Evolutionary conservation across 2,329 filamentous ascomycete species (phyloP), one percentile per base, ranked within the genome.

Genomic region (Orbilia blumenaviensis): DNA sequence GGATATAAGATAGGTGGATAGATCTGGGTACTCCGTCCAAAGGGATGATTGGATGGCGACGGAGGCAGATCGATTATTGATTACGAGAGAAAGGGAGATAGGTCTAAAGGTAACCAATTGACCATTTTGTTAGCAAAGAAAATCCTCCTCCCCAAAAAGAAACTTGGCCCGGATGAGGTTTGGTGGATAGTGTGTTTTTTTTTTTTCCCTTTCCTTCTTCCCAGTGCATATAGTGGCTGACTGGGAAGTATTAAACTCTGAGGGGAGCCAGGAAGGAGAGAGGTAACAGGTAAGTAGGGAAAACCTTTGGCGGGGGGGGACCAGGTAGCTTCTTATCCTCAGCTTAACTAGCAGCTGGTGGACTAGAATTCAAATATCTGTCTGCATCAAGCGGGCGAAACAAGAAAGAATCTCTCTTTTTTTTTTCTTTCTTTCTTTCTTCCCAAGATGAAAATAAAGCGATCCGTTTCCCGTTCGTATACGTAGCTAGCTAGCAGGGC

Each of bases 71-170:
- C 54, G 44, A 27, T 48, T 58, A 48, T 44, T 54, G 69, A 58
- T 63, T 66, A 58, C 46, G 34, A 63, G 63, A 62, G 54, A 56
- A 63, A 63, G 27, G 54, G 32, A 54, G 62, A 23, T n/a, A 66
- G 52, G 54, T 62, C 54, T 67, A 62, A 27, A 60, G 66, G 50
- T 34, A 75, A 63, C 54, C 69, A 75, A 75, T 75, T 67, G 62
- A 56, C 54, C 63, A 68, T 67, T 60, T 66, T 63, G 69, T 75
- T 66, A 75, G 63, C 46, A 63, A 34, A 58, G 16, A 38, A n/a
- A 50, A 58, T 63, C 36, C 63, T 58, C 54, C 44, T 36, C 44
- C 69, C 69, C 21, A 6, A 23, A 29, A 61, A 34, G 38, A 67
- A 46, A 56, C 32, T n/a, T 56, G 32, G 16, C 32, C 50, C 9